Conservation (phyloP, 2,329 filamentous ascomycete genomes). For the Diaporthe ilicicola region DNA sequence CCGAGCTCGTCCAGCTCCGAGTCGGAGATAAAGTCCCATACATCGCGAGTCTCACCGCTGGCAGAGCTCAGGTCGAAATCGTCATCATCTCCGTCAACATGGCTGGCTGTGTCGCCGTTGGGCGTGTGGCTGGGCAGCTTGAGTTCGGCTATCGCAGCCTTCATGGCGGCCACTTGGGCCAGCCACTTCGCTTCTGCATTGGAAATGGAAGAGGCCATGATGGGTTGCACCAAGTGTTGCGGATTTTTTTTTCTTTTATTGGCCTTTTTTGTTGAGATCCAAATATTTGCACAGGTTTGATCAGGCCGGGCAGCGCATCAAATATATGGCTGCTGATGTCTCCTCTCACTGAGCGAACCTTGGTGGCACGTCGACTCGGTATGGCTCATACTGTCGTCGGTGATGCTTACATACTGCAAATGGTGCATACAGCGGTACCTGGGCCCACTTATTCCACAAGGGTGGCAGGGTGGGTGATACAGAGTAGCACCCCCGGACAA, state of each 20-base stretch:
- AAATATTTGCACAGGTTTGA: not conserved
- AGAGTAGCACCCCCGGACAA: not conserved
- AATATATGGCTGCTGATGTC: constrained; percentile 1
- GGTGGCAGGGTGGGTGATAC: not conserved
- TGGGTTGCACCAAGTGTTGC: not conserved
- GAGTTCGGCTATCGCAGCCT: constrained; percentile 80
- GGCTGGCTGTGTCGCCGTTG: constrained; percentile 55
- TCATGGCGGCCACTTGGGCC: constrained; percentile 85
- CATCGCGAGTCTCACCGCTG: constrained; percentile 76
- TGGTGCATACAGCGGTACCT: not conserved
- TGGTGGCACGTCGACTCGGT: constrained; percentile 19
- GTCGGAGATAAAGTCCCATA: constrained; percentile 92
- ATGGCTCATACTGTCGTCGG: constrained; percentile 15
- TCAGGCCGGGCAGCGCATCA: not conserved
- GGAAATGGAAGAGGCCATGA: constrained; percentile 32
- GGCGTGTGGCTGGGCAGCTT: constrained; percentile 53
- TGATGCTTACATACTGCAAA: constrained; percentile 14
- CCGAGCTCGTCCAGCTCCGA: constrained; percentile 69
- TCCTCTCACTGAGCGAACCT: not conserved
- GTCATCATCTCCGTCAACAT: constrained; percentile 69
- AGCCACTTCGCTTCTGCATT: constrained; percentile 76
- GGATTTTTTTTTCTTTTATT: too few relatives aligned
- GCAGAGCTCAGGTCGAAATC: constrained; percentile 59
- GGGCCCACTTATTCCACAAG: not conserved
- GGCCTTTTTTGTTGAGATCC: not conserved